phyloP scores from a whole-genome alignment of 148 eudicot genomes.

The Talinum fruticosum region DNA sequence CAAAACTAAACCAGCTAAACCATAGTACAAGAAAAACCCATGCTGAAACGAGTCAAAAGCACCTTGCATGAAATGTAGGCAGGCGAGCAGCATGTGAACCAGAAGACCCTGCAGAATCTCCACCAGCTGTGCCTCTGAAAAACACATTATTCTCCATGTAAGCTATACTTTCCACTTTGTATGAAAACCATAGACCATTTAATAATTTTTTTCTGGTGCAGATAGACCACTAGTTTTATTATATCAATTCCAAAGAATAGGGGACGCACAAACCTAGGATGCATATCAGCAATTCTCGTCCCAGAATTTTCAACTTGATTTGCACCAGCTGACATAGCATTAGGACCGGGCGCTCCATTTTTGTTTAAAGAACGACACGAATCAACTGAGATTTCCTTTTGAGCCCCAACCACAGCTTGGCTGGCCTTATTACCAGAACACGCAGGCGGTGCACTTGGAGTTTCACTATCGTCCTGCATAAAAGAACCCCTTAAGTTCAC shows the following conservation, averaged over 20 bases:
- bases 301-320: constrained; percentile 27
- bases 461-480: constrained; percentile 44
- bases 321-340: constrained; percentile 21
- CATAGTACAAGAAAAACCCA: not conserved
- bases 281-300: constrained; percentile 26
- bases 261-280: constrained; percentile 44
- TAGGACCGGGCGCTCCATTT: constrained; percentile 21
- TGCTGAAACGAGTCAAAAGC: constrained; percentile 14
- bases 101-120: constrained; percentile 57
- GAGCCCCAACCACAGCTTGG: constrained; percentile 26
- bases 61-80: constrained; percentile 98
- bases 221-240: too few relatives aligned
- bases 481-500: not conserved
- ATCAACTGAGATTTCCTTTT: constrained; percentile 21
- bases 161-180: not conserved
- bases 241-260: constrained; percentile 24
- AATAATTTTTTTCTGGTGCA: too few relatives aligned
- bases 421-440: constrained; percentile 37
- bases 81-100: constrained; percentile 63
- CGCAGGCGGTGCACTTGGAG: constrained; percentile 88
- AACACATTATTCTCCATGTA: constrained; percentile 4
- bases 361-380: constrained; percentile 26
- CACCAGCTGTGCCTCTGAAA: constrained; percentile 48
- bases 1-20: constrained; percentile 1
- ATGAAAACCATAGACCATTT: constrained; percentile 12